Evolutionary conservation across 371 early-diverging fungal species (phyloP).

Genomic region (Mucor circinelloides): DNA sequence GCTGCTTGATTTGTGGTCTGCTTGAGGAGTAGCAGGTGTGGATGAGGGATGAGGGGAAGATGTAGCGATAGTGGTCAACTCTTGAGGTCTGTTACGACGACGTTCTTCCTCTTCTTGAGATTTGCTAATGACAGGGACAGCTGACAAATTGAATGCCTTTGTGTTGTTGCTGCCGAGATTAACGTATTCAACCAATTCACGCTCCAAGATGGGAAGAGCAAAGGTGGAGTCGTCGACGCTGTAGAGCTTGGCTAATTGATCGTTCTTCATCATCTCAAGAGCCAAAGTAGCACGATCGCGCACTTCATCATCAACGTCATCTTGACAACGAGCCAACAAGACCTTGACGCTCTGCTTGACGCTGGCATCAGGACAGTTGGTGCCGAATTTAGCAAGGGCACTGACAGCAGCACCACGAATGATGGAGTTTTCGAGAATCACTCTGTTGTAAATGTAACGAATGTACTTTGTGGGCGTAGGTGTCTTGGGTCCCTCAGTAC

Average conservation of each 20-base stretch:
- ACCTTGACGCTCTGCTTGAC: slow-evolving; percentile 84
- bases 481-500: slow-evolving; percentile 93
- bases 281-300: slow-evolving; percentile 95
- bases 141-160: slow-evolving; percentile 68
- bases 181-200: slow-evolving; percentile 82
- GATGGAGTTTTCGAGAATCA: slow-evolving; percentile 95
- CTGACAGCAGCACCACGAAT: slow-evolving; percentile 98
- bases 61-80: slow-evolving; percentile 26
- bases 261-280: slow-evolving; percentile 76
- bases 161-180: slow-evolving; percentile 59
- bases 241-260: slow-evolving; percentile 58
- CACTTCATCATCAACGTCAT: slow-evolving; percentile 98
- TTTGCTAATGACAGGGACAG: slow-evolving; percentile 81
- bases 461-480: slow-evolving; percentile 92
- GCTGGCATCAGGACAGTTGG: slow-evolving; percentile 71
- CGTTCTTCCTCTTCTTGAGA: slow-evolving; percentile 78
- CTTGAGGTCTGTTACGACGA: slow-evolving; percentile 44
- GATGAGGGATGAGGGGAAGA: slow-evolving; percentile 29
- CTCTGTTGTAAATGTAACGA: slow-evolving; percentile 97
- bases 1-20: not conserved
- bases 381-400: slow-evolving; percentile 93
- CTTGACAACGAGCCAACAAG: slow-evolving; percentile 90
- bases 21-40: slow-evolving; percentile 13
- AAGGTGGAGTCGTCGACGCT: slow-evolving; percentile 80
- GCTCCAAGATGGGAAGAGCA: slow-evolving; percentile 86